Evolutionary conservation across 305 asterid species (phyloP).

Genomic region (Striga hermonthica): DNA sequence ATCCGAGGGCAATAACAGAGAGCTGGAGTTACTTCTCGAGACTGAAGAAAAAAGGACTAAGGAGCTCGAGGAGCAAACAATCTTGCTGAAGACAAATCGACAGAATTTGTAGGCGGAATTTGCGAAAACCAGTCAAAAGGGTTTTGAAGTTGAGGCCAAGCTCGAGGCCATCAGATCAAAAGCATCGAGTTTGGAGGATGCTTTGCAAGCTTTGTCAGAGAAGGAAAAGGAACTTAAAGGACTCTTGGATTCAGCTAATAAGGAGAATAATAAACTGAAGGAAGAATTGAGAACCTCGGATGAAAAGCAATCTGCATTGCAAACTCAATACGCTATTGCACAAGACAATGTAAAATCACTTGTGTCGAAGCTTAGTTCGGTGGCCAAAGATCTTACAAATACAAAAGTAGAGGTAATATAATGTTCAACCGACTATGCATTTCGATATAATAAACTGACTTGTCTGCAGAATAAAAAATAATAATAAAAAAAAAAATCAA

Average conservation of each 20-base stretch:
- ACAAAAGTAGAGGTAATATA: conserved; percentile 53
- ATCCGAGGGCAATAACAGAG: too few species aligned
- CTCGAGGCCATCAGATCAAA: conserved; percentile 54
- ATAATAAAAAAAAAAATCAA: neutral
- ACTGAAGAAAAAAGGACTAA: too few species aligned
- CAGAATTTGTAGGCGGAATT: conserved; percentile 52
- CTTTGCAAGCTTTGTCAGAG: conserved; percentile 51
- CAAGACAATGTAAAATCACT: conserved; percentile 57
- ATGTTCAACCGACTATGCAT: conserved; percentile 8
- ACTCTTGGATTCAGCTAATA: conserved; percentile 41
- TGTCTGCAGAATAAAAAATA: too few species aligned
- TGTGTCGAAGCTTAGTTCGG: conserved; percentile 38
- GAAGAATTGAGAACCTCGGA: conserved; percentile 46
- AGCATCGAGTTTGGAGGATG: conserved; percentile 64
- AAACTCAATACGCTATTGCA: conserved; percentile 49
- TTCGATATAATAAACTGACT: too few species aligned
- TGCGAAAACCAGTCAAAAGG: conserved; percentile 41
- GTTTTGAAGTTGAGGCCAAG: conserved; percentile 64
- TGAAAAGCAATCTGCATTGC: conserved; percentile 63
- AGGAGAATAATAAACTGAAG: conserved; percentile 64
- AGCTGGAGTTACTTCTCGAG: too few species aligned
- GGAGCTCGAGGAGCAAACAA: conserved; percentile 75
- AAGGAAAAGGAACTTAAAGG: conserved; percentile 60
- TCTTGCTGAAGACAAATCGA: conserved; percentile 63
- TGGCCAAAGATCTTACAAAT: too few species aligned